Percentiles rank a stretch among this genome's conserved stretches.
phyloP scores from a whole-genome alignment of 352 stramenopile species.

The Phytophthora nicotianae region DNA sequence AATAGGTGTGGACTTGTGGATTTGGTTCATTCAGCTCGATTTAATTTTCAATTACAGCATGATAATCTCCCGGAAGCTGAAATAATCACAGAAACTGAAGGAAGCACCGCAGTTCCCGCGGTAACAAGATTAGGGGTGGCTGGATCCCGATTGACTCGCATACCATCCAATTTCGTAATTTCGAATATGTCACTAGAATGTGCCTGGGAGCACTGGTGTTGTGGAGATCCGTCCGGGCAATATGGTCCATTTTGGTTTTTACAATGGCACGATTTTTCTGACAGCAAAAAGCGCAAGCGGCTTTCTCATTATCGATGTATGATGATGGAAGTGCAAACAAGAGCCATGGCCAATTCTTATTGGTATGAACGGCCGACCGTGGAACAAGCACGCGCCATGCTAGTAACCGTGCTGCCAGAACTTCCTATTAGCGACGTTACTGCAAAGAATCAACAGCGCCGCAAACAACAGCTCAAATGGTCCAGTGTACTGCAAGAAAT shows the following conservation, averaged over 20 bases:
- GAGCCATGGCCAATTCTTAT: not conserved
- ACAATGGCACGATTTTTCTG: slow-evolving; percentile 4
- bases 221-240: slow-evolving; percentile 1
- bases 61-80: too few species aligned
- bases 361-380: not conserved
- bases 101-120: too few species aligned
- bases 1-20: not conserved
- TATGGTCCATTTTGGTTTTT: slow-evolving; percentile 1
- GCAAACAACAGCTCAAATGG: slow-evolving; percentile 1
- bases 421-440: slow-evolving; percentile 5
- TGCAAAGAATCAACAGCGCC: slow-evolving; percentile 6
- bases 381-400: not conserved
- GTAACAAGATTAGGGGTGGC: not conserved
- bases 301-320: slow-evolving; percentile 11
- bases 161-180: not conserved
- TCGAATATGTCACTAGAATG: not conserved
- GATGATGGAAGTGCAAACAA: slow-evolving; percentile 14
- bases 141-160: not conserved
- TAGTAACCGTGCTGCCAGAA: not conserved
- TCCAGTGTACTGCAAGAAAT: slow-evolving; percentile 5
- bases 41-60: not conserved
- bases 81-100: not conserved
- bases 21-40: not conserved
- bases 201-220: slow-evolving; percentile 10
- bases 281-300: slow-evolving; percentile 3